These are phyloP conservation scores for Zygotorulaspora florentina DNA, from an alignment of 805 yeast species.

Conservation along the genomic window DNA sequence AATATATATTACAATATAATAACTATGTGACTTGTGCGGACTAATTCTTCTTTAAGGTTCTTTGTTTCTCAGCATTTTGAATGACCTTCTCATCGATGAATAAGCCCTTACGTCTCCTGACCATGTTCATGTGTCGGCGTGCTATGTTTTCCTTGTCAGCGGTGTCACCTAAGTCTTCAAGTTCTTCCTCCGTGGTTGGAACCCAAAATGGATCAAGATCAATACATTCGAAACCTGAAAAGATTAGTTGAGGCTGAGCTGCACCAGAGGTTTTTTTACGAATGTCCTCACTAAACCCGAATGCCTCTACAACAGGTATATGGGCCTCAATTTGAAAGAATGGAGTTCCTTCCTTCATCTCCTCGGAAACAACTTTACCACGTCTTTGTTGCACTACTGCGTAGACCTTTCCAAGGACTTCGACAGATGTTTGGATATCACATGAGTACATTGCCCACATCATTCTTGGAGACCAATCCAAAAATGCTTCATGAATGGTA, in stretches of 20 bases:
- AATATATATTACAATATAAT: not conserved
- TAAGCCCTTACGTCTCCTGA: constrained; percentile 84
- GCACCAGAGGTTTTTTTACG: constrained; percentile 93
- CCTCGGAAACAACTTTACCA: constrained; percentile 84
- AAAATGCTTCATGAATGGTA: constrained; percentile 61
- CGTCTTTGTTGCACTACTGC: constrained; percentile 87
- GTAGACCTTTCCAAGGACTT: constrained; percentile 91
- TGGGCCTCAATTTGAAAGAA: constrained; percentile 82
- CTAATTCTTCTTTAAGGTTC: constrained; percentile 73
- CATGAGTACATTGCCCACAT: constrained; percentile 91
- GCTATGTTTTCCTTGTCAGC: constrained; percentile 94
- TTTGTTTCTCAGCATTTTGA: constrained; percentile 88
- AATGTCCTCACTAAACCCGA: constrained; percentile 94
- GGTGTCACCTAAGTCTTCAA: constrained; percentile 87
- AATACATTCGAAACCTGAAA: constrained; percentile 79
- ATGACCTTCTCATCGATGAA: constrained; percentile 87
- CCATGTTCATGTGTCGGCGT: constrained; percentile 72
- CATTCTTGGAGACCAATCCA: constrained; percentile 83
- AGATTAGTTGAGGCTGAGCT: constrained; percentile 92
- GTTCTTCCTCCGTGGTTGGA: constrained; percentile 94
- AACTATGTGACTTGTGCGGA: not conserved
- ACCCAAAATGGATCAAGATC: constrained; percentile 98
- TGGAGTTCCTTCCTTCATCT: constrained; percentile 97
- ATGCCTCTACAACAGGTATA: constrained; percentile 92
- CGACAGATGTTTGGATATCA: constrained; percentile 93